Conservation (phyloP, 2,329 filamentous ascomycete species). For the Arthrobotrys megalospora region DNA sequence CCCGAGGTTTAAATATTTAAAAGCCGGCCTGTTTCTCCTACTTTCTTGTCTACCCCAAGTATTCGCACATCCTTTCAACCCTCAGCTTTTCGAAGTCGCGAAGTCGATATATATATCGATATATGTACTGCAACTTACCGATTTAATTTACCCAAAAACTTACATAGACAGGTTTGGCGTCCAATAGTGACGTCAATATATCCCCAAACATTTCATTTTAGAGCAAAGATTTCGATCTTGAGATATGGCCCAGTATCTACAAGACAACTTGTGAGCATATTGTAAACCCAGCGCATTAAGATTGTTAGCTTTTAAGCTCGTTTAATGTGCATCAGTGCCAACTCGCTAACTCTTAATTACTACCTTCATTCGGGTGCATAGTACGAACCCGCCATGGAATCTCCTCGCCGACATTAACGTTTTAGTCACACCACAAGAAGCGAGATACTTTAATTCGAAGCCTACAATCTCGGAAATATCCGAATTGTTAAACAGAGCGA, state of each 20-base stretch:
- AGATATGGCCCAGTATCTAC: constrained; percentile 1
- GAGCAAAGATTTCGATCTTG: not conserved
- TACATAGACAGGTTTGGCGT: too few relatives aligned
- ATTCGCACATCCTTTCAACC: too few relatives aligned
- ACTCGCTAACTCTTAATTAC: not conserved
- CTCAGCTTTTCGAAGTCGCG: too few relatives aligned
- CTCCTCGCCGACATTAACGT: constrained; percentile 2
- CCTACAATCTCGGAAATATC: constrained; percentile 3
- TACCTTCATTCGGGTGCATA: not conserved
- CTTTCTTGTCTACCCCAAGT: not conserved
- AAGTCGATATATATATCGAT: too few relatives aligned
- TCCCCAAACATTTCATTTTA: too few relatives aligned
- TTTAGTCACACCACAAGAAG: constrained; percentile 20
- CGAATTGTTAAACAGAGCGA: constrained; percentile 9
- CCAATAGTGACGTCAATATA: not conserved
- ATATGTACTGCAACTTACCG: too few relatives aligned
- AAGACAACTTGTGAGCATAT: not conserved
- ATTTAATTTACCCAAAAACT: too few relatives aligned
- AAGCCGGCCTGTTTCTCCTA: not conserved
- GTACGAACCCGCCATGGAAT: not conserved
- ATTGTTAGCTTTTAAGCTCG: too few relatives aligned
- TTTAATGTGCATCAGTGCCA: too few relatives aligned
- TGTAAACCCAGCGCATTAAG: not conserved
- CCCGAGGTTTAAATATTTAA: not conserved
- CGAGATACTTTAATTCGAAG: constrained; percentile 11